These are phyloP conservation scores for Sphaerosporella brunnea DNA, from an alignment of 495 filamentous ascomycete species.

Conservation along the genomic window DNA sequence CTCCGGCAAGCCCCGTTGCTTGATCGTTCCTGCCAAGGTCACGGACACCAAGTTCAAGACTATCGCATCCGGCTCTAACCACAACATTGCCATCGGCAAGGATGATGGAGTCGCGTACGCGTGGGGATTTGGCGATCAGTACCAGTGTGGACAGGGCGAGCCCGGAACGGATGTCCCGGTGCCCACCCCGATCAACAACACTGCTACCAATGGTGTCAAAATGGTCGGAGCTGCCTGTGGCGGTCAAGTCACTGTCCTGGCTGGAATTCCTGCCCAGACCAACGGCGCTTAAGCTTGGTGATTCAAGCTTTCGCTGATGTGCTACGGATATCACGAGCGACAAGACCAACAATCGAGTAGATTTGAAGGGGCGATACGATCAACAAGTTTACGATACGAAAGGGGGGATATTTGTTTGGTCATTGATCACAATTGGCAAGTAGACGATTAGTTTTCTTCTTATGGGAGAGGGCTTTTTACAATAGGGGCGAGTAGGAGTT, in stretches of 20 bases:
- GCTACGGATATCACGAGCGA: no score
- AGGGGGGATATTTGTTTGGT: no score
- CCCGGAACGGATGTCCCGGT: constrained; percentile 36
- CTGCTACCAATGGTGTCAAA: constrained; percentile 39
- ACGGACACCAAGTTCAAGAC: constrained; percentile 24
- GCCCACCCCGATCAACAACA: constrained; percentile 46
- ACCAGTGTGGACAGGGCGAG: constrained; percentile 48
- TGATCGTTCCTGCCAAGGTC: constrained; percentile 19
- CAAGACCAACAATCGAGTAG: no score
- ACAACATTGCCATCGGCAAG: constrained; percentile 40
- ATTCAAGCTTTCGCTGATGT: no score
- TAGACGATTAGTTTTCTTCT: no score
- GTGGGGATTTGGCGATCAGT: constrained; percentile 52
- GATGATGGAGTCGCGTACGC: constrained; percentile 42
- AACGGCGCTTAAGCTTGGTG: no score
- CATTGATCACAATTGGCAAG: no score
- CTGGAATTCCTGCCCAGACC: constrained; percentile 24
- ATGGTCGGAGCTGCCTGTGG: constrained; percentile 43
- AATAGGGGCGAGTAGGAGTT: no score
- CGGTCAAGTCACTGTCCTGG: constrained; percentile 48
- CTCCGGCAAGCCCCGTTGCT: constrained; percentile 20
- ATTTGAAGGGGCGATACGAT: no score
- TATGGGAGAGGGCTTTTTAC: no score
- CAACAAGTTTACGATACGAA: no score
- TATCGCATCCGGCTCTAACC: constrained; percentile 38